Percentiles rank a stretch among this genome's conserved stretches.
Conservation (phyloP, 1,139 yeast genomes). For the Sugiyamaella xylanicola region DNA sequence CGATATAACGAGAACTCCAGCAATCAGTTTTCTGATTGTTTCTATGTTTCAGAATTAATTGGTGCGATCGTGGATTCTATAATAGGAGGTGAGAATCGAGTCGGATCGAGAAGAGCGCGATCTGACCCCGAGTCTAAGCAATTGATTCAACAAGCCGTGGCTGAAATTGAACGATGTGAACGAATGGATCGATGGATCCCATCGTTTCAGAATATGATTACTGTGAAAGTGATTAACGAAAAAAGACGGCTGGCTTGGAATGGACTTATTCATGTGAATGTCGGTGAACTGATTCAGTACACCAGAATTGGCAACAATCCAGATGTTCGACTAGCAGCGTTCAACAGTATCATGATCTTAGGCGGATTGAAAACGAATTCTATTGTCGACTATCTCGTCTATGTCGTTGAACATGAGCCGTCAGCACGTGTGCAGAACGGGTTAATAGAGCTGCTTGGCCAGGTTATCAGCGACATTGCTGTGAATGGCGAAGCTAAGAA, state of each 20-base stretch:
- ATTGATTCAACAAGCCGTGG: conserved; percentile 51
- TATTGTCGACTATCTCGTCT: conserved; percentile 63
- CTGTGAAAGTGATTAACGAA: conserved; percentile 58
- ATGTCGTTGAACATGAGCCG: conserved; percentile 58
- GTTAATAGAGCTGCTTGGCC: conserved; percentile 52
- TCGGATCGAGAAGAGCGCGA: not conserved
- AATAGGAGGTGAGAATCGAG: conserved; percentile 24
- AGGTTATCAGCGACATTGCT: conserved; percentile 68
- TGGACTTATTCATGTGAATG: conserved; percentile 56
- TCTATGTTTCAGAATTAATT: conserved; percentile 63
- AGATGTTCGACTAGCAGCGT: conserved; percentile 68
- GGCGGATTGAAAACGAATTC: conserved; percentile 75
- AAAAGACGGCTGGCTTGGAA: conserved; percentile 61
- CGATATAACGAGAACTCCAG: conserved; percentile 84
- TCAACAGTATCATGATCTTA: conserved; percentile 64
- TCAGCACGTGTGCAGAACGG: conserved; percentile 56
- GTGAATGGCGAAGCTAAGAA: conserved; percentile 51
- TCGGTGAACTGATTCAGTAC: conserved; percentile 53
- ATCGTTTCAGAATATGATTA: conserved; percentile 62
- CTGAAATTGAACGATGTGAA: conserved; percentile 70
- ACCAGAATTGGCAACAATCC: conserved; percentile 52
- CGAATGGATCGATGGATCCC: conserved; percentile 89
- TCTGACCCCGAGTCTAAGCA: conserved; percentile 21
- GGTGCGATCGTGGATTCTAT: conserved; percentile 56
- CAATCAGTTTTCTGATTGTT: conserved; percentile 74